Base-by-base conservation (phyloP, 306 rosid species). In the Cucurbita pepo region DNA sequence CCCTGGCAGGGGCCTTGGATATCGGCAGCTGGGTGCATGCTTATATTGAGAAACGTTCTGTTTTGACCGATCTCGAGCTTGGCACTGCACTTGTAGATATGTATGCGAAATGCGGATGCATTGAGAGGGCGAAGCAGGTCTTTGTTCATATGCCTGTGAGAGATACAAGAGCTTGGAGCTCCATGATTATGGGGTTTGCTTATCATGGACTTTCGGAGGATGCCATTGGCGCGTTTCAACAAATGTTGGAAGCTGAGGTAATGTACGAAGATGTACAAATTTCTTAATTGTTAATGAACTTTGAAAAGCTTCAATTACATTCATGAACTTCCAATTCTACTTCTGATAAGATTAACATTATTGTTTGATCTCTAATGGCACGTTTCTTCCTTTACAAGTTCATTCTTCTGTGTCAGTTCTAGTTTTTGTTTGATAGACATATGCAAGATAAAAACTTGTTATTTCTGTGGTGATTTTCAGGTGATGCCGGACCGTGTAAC, bases 91-190 rank as follows among this genome's bases (percentile, higher is more conserved):
- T 79, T 52, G 22, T 79, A 8, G 55, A 79, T 58, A 79, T 79
- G 82, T 79, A 74, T 57, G 78, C 78, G 36, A 79, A 67, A 60
- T 79, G 78, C 3, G 82, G 82, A 4, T 79, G 54, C n/a, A 67
- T 79, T 51, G 78, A 74, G 48, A 75, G 50, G 48, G 82, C 82
- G 5, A 75, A 79, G 52, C 16, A 70, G 56, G 62, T 79, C 34
- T 79, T 79, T 71, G 7, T 4, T 7, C 18, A 69, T 41, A 74
- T 79, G 76, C 71, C 66, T n/a, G 67, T 69, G 72, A 79, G 70
- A 69, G 82, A 75, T 53, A 30, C 79, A 8, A 75, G 72, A 75
- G 76, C 67, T 50, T 79, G 82, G 82, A 79, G 73, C 64, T 69
- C 73, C 16, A 75, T 79, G 76, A 75, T 79, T 75, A 22, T 51